Base-by-base conservation (phyloP, 306 rosid genomes). In the Lathyrus sativus region DNA sequence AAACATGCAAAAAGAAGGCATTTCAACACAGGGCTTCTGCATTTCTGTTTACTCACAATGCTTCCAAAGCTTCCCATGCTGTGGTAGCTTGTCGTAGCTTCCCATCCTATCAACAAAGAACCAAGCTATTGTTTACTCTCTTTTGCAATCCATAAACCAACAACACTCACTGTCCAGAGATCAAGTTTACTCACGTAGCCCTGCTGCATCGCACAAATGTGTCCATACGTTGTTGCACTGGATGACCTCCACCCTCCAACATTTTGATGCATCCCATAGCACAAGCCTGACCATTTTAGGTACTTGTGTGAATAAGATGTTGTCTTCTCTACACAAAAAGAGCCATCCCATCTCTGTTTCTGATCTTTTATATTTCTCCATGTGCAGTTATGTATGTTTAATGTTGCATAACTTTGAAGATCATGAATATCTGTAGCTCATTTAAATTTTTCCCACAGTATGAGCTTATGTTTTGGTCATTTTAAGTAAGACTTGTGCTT, bases 1-100 rank as follows among this genome's bases (percentile, higher is more conserved):
- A 31, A 57, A n/a, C 54, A 50, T 37, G 66, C 66, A 60, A 60
- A 37, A 60, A 5, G 9, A 38, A 17, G 31, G 49, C 45, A 41
- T 61, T 61, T 38, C 17, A 38, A 45, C 31, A 17, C 3, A 60
- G 46, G 45, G 14, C 45, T 37, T 37, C 9, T 35, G 46, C 29
- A 18, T 61, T 17, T 17, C 48, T 61, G 48, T 38, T 61, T 17
- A 61, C 48, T 2, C 29, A 9, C 65, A 59, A 14, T 35, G 45
- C 26, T 15, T 35, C 22, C 41, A 29, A 39, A 33, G 65, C 26
- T 37, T 59, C 28, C 45, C 65, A 14, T 33, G 43, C 26, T 24
- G 26, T 24, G 3, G 26, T 24, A 24, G 26, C 26, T 2, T 24
- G 26, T 24, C 26, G 3, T 24, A 24, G 26, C 26, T 1, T 24